Evolutionary conservation across 2,329 filamentous ascomycete genomes (phyloP).

Genomic region (Plenodomus tracheiphilus): DNA sequence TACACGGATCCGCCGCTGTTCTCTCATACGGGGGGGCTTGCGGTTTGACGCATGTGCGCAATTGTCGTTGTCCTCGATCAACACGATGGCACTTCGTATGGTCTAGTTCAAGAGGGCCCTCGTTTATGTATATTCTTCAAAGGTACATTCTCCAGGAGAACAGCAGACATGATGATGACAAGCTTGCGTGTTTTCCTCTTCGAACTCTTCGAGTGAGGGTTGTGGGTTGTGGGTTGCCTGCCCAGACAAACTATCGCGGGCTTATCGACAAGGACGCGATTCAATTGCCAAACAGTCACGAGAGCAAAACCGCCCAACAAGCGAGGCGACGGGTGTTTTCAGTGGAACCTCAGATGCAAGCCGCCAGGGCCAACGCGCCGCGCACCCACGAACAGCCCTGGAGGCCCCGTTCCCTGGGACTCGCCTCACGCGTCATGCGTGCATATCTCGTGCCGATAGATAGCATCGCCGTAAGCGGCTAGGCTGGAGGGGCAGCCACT

Average conservation of each 20-base stretch:
- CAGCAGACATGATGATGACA: not conserved
- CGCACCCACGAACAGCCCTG: too few species aligned
- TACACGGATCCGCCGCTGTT: slow-evolving; percentile 20
- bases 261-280: not conserved
- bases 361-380: too few species aligned
- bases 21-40: slow-evolving; percentile 3
- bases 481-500: slow-evolving; percentile 22
- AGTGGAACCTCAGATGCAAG: too few species aligned
- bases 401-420: not conserved
- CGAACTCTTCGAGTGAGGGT: too few species aligned
- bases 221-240: too few species aligned
- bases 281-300: too few species aligned
- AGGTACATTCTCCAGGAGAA: not conserved
- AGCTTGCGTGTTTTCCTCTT: slow-evolving; percentile 4
- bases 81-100: slow-evolving; percentile 11
- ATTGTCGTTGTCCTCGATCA: slow-evolving; percentile 36
- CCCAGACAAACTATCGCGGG: too few species aligned
- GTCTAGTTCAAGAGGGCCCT: not conserved
- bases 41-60: slow-evolving; percentile 14
- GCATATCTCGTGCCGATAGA: slow-evolving; percentile 10
- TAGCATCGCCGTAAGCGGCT: slow-evolving; percentile 19
- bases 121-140: slow-evolving; percentile 11
- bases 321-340: too few species aligned
- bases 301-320: too few species aligned
- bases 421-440: slow-evolving; percentile 12